These are phyloP conservation scores for Aegilops speltoides DNA, from an alignment of 176 grass and related monocot species.

Conservation along the genomic window DNA sequence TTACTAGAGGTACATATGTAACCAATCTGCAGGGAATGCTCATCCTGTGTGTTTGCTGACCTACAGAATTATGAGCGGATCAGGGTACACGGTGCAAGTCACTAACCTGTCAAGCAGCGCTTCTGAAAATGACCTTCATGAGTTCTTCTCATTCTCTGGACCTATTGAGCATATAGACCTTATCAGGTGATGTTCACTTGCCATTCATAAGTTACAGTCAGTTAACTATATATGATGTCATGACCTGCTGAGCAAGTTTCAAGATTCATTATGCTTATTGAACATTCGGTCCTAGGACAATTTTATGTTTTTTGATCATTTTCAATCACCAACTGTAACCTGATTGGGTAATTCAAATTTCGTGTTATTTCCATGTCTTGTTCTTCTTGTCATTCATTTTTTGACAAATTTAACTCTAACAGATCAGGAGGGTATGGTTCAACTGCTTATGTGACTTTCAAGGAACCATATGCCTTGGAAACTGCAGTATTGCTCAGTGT, in stretches of 20 bases:
- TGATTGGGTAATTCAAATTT: not conserved
- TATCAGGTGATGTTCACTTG: conserved; percentile 56
- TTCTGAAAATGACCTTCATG: conserved; percentile 74
- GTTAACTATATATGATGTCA: not conserved
- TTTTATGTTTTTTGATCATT: not conserved
- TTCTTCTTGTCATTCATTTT: conserved; percentile 17
- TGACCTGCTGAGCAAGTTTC: not conserved
- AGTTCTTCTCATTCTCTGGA: conserved; percentile 97
- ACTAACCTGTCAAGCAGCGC: conserved; percentile 75
- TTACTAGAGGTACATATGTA: not conserved
- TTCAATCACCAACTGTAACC: not conserved
- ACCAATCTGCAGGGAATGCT: conserved; percentile 6
- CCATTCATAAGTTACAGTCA: not conserved
- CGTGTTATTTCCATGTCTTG: not conserved
- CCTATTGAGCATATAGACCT: conserved; percentile 93
- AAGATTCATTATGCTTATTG: not conserved
- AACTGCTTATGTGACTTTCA: conserved; percentile 97
- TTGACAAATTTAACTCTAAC: conserved; percentile 27
- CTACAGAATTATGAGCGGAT: conserved; percentile 73
- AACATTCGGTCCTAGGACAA: not conserved
- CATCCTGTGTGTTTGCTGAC: conserved; percentile 21
- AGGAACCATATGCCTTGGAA: conserved; percentile 81
- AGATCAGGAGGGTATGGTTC: conserved; percentile 82
- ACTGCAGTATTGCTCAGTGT: conserved; percentile 94
- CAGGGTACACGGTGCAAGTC: conserved; percentile 78